phyloP scores from a whole-genome alignment of 805 yeast species.

The Wickerhamomyces sydowiorum region DNA sequence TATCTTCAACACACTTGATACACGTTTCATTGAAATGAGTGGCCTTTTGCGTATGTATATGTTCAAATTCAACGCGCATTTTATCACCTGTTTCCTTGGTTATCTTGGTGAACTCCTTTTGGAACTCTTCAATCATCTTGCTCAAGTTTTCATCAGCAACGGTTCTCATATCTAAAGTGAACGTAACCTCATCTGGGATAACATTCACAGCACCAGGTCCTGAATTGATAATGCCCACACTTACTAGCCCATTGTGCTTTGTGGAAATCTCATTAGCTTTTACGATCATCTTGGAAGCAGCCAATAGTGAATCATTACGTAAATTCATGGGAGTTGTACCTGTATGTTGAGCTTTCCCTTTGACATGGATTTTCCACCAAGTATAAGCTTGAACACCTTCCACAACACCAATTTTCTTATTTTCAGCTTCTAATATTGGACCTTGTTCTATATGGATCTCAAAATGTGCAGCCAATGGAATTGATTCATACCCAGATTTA shows the following conservation, averaged over 20 bases:
- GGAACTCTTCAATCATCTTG: slow-evolving; percentile 32
- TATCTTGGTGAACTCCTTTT: slow-evolving; percentile 31
- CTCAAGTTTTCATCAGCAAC: slow-evolving; percentile 37
- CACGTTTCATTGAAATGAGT: slow-evolving; percentile 50
- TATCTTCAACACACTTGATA: slow-evolving; percentile 42
- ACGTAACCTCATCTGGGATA: slow-evolving; percentile 55
- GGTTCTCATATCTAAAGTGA: slow-evolving; percentile 59
- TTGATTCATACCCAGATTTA: slow-evolving; percentile 40
- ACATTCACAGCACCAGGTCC: slow-evolving; percentile 63
- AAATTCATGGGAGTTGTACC: slow-evolving; percentile 66
- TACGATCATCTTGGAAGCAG: slow-evolving; percentile 52
- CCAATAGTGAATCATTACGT: slow-evolving; percentile 56
- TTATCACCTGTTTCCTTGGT: slow-evolving; percentile 25
- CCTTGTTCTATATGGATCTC: slow-evolving; percentile 79
- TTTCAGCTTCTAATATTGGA: slow-evolving; percentile 54
- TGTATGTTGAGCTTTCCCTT: slow-evolving; percentile 65
- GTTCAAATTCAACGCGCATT: slow-evolving; percentile 35
- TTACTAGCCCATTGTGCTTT: slow-evolving; percentile 45
- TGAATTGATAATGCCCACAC: slow-evolving; percentile 52
- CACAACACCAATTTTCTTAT: slow-evolving; percentile 58
- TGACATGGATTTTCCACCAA: slow-evolving; percentile 54
- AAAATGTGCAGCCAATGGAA: slow-evolving; percentile 63
- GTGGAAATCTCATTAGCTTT: slow-evolving; percentile 51
- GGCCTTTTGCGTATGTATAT: slow-evolving; percentile 47
- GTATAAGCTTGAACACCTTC: slow-evolving; percentile 60